A percentile compares a stretch with the other conserved stretches of the same genome.
phyloP scores from a whole-genome alignment of 139 green algal species.

The Chlamydomonas incerta region DNA sequence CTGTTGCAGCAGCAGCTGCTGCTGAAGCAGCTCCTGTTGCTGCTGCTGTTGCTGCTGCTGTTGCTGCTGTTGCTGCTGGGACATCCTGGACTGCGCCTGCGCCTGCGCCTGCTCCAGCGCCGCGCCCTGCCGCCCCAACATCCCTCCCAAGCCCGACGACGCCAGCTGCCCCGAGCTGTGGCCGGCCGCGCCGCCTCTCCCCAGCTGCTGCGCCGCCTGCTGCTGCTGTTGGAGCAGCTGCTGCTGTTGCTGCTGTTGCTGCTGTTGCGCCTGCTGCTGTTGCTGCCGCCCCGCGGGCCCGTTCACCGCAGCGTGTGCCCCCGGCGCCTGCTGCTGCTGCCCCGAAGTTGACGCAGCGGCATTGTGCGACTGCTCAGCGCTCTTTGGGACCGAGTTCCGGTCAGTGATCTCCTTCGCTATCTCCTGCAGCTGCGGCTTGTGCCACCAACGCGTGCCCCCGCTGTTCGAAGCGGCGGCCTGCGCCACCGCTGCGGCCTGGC shows the following conservation, averaged over 20 bases:
- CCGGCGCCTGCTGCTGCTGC: background rate
- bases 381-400: background rate
- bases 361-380: background rate
- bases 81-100: background rate
- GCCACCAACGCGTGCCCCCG: conserved; percentile 32
- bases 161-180: background rate
- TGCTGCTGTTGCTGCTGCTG: background rate
- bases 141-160: background rate
- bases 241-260: background rate
- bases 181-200: background rate
- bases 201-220: background rate
- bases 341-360: too few relatives aligned
- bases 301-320: too few relatives aligned
- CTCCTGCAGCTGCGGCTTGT: conserved; percentile 39
- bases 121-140: background rate
- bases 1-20: conserved; percentile 9
- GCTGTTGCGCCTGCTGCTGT: background rate
- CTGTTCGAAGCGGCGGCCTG: background rate
- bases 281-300: background rate
- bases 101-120: background rate
- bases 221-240: background rate
- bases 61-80: background rate
- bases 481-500: background rate
- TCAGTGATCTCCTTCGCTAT: conserved; percentile 30
- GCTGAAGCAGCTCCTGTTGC: background rate